Evolutionary conservation across 805 yeast genomes (phyloP).

Genomic region (Ogataea paradorogensis): DNA sequence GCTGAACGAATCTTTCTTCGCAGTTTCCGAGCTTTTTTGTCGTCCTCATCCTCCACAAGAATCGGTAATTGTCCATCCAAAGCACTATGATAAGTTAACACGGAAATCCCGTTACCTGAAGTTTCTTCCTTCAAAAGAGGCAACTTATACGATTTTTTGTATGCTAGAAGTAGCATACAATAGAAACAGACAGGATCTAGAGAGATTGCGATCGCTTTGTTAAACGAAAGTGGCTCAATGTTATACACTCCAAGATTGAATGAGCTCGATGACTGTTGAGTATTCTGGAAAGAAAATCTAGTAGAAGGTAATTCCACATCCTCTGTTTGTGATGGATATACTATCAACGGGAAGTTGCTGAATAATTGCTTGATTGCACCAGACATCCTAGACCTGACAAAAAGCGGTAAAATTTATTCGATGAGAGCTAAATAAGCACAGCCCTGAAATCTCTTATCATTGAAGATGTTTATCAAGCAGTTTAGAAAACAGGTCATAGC

Average conservation of each 20-base stretch:
- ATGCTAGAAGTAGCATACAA: constrained; percentile 44
- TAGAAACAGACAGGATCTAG: constrained; percentile 58
- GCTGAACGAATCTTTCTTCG: constrained; percentile 38
- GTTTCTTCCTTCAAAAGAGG: constrained; percentile 32
- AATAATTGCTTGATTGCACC: constrained; percentile 42
- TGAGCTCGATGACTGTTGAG: constrained; percentile 10
- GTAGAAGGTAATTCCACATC: constrained; percentile 4
- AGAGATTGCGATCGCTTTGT: constrained; percentile 37
- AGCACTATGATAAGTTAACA: constrained; percentile 49
- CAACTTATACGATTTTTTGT: constrained; percentile 41
- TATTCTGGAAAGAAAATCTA: constrained; percentile 3
- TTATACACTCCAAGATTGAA: constrained; percentile 58
- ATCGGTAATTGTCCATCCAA: constrained; percentile 52
- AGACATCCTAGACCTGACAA: constrained; percentile 32
- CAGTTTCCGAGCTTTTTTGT: constrained; percentile 29
- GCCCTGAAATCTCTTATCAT: constrained; percentile 7
- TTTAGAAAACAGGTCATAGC: background rate
- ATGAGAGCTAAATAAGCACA: constrained; percentile 1
- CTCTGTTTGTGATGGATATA: constrained; percentile 37
- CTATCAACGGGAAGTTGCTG: constrained; percentile 48
- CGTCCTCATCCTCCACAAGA: constrained; percentile 46
- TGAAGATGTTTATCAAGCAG: constrained; percentile 6
- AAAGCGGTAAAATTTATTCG: background rate
- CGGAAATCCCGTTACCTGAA: constrained; percentile 30
- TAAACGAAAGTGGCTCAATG: constrained; percentile 33